phyloP scores from a whole-genome alignment of 805 yeast genomes.

The Pichia eremophila region DNA sequence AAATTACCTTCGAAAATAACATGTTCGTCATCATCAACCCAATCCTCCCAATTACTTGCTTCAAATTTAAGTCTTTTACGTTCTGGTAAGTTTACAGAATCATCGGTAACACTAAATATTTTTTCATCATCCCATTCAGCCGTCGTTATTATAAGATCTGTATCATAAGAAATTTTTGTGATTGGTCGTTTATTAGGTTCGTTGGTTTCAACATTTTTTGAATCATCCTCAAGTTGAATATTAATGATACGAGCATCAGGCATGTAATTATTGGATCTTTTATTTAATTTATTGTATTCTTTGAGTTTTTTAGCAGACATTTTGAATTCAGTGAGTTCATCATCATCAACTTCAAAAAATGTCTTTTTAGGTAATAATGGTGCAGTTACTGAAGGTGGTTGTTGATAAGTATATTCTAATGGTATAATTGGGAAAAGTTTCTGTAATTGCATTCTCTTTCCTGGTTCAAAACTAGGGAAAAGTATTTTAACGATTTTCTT shows the following conservation, averaged over 20 bases:
- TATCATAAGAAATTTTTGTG: constrained; percentile 28
- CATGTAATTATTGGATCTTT: constrained; percentile 4
- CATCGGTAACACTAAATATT: constrained; percentile 43
- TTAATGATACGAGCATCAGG: constrained; percentile 18
- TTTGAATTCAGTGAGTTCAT: constrained; percentile 46
- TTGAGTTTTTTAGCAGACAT: constrained; percentile 15
- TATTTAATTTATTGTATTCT: constrained; percentile 10
- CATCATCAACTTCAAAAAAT: constrained; percentile 53
- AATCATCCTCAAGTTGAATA: constrained; percentile 23
- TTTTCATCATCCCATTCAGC: constrained; percentile 72
- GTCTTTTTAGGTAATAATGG: constrained; percentile 53
- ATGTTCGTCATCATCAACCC: constrained; percentile 50
- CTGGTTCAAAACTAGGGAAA: constrained; percentile 54
- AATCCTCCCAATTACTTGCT: constrained; percentile 33
- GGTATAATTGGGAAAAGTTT: constrained; percentile 54
- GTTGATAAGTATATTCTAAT: constrained; percentile 40
- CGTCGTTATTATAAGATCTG: constrained; percentile 55
- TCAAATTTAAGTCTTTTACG: constrained; percentile 22
- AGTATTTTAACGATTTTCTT: constrained; percentile 34
- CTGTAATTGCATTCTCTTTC: constrained; percentile 54
- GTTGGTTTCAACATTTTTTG: constrained; percentile 11
- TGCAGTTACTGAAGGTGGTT: constrained; percentile 34
- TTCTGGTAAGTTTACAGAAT: constrained; percentile 11
- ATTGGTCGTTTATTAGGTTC: constrained; percentile 13
- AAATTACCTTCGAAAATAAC: constrained; percentile 64